Evolutionary conservation across 139 green algal species (phyloP), one percentile per base, ranked within the genome.

Genomic region (Ettlia oleoabundans): DNA sequence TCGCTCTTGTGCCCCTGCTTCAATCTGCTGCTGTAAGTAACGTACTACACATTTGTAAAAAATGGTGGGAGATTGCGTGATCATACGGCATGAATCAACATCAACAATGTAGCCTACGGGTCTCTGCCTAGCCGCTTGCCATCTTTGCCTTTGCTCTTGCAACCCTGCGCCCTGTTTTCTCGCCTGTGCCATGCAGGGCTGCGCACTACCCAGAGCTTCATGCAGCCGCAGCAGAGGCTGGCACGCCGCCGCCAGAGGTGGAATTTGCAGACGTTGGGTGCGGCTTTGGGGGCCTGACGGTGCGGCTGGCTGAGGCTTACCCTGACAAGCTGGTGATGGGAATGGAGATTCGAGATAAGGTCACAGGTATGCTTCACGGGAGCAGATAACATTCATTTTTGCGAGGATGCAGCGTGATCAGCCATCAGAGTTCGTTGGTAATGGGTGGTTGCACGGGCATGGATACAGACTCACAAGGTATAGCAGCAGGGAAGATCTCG

Each of bases 271-370:
- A 99, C 82, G 91, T 99, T 1, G 97, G 97, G 38, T 99, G 97
- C 82, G 97, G 97, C 58, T 99, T 99, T 92, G 97, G 97, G 4
- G 97, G 97, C 5, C 92, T 99, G 47, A 89, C 97, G 2, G 84
- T 98, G n/a, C 91, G 92, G 79, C 88, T 99, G 74, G 85, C 94
- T 0, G 83, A 91, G 21, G 42, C 96, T 73, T 99, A 95, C 82
- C 97, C 97, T 19, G 86, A 98, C 68, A 98, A 93, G 52, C 88
- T 99, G 15, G 94, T 96, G 84, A 68, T 99, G 52, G 97, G 97
- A 24, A 97, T 99, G 91, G 97, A 99, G 89, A 89, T 99, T 69
- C 85, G 97, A 3, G 93, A 98, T 77, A 98, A 98, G 76, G 96
- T 99, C 9, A 74, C 71, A 61, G 80, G 80, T 81, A 43, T 0